Conservation (phyloP, 192 early-diverging fungal genomes). For the Spinellus fusiger region DNA sequence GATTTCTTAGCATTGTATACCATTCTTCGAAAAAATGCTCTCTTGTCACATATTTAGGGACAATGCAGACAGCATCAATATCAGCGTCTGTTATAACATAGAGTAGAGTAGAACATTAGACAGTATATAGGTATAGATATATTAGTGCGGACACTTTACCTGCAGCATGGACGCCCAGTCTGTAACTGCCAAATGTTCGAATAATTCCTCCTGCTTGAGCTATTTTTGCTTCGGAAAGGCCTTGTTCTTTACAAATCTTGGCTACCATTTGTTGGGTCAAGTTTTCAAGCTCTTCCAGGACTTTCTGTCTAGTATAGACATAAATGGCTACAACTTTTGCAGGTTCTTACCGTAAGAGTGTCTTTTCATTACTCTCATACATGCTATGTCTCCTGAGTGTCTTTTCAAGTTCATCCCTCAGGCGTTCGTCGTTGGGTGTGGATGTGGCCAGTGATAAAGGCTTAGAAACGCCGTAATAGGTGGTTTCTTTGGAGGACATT, state of each 20-base stretch:
- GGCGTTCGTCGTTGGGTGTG: slow-evolving; percentile 31
- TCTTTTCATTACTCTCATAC: slow-evolving; percentile 54
- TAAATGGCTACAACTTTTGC: neutral
- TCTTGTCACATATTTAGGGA: slow-evolving; percentile 52
- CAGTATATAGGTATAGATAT: neutral
- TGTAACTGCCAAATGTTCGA: slow-evolving; percentile 65
- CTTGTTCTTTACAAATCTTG: slow-evolving; percentile 27
- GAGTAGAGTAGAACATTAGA: neutral
- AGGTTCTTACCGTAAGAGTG: slow-evolving; percentile 40
- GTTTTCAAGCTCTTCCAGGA: slow-evolving; percentile 38
- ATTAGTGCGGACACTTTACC: slow-evolving; percentile 7
- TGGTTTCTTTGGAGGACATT: neutral
- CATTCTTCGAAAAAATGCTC: slow-evolving; percentile 60
- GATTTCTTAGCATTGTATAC: slow-evolving; percentile 38
- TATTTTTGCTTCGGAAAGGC: slow-evolving; percentile 42
- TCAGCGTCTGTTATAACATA: slow-evolving; percentile 37
- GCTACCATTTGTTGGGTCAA: slow-evolving; percentile 52
- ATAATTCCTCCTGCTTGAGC: slow-evolving; percentile 54
- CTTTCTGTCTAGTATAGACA: neutral
- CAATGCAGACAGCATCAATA: slow-evolving; percentile 70
- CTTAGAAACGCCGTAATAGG: slow-evolving; percentile 10
- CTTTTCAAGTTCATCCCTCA: slow-evolving; percentile 35
- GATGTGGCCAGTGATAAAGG: slow-evolving; percentile 37
- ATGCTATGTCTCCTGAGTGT: slow-evolving; percentile 44
- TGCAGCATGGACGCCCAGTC: slow-evolving; percentile 59